Evolutionary conservation across 2,329 filamentous ascomycete genomes (phyloP).

Genomic region (Talaromyces amestolkiae): DNA sequence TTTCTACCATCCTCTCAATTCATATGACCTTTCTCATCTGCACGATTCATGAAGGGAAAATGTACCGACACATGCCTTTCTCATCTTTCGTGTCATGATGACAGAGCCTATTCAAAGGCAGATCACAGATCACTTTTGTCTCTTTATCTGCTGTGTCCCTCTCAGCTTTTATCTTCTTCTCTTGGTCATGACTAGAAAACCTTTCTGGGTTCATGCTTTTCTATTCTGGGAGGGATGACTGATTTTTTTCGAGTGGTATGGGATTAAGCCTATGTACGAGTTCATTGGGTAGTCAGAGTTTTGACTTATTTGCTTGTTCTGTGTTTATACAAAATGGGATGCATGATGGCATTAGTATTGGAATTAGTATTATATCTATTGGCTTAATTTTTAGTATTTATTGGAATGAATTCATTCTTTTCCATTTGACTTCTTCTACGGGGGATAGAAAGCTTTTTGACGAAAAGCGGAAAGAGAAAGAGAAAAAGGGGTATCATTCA

Average conservation of each 20-base stretch:
- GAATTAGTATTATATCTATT: not conserved
- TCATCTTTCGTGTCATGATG: not conserved
- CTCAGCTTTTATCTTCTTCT: not conserved
- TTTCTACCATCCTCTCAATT: not conserved
- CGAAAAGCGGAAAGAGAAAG: not conserved
- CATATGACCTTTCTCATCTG: not conserved
- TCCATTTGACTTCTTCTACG: not conserved
- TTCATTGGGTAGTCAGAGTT: not conserved
- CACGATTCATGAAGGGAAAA: not conserved
- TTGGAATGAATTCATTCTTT: not conserved
- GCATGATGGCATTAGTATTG: not conserved
- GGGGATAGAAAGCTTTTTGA: not conserved
- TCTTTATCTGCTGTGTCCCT: not conserved
- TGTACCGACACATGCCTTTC: not conserved
- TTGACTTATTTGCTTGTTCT: not conserved
- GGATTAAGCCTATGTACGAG: not conserved
- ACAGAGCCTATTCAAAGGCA: not conserved
- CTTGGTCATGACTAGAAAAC: not conserved
- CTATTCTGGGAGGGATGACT: not conserved
- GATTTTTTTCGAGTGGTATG: not conserved
- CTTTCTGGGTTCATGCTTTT: not conserved
- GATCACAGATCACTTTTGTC: not conserved
- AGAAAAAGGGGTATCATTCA: conserved; percentile 18
- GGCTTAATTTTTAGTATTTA: not conserved
- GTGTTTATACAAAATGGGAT: not conserved